These are phyloP conservation scores for Fusarium aywerte DNA, from an alignment of 2,329 filamentous ascomycete genomes.

Conservation along the genomic window DNA sequence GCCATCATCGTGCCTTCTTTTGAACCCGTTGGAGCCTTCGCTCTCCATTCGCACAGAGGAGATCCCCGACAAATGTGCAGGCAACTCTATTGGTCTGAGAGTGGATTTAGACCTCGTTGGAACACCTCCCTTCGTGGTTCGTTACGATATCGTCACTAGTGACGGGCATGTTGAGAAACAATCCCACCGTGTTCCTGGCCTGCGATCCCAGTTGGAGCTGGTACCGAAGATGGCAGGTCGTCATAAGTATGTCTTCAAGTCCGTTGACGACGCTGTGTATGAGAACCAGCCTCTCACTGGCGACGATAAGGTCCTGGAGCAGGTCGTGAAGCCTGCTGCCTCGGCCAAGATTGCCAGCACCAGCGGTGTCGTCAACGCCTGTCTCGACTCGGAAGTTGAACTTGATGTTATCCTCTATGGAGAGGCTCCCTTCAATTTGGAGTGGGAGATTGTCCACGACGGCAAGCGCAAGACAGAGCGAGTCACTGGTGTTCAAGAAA, in stretches of 20 bases:
- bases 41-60: constrained; percentile 79
- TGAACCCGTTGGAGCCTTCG: constrained; percentile 90
- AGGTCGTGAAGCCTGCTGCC: constrained; percentile 92
- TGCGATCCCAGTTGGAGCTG: constrained; percentile 86
- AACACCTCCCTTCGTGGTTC: constrained; percentile 88
- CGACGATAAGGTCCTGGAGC: constrained; percentile 74
- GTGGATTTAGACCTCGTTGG: constrained; percentile 92
- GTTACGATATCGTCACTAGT: constrained; percentile 75
- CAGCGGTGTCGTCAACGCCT: constrained; percentile 70
- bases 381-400: constrained; percentile 82
- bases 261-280: constrained; percentile 86
- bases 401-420: constrained; percentile 81
- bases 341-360: constrained; percentile 75
- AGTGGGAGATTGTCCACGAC: constrained; percentile 93
- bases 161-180: constrained; percentile 67
- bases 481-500: constrained; percentile 69
- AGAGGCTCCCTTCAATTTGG: constrained; percentile 86
- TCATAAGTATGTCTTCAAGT: constrained; percentile 86
- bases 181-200: constrained; percentile 69
- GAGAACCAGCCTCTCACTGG: constrained; percentile 70
- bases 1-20: constrained; percentile 89
- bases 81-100: constrained; percentile 88
- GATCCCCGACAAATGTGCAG: constrained; percentile 94
- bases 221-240: constrained; percentile 83
- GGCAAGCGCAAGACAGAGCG: constrained; percentile 81